Evolutionary conservation across 2,329 filamentous ascomycete genomes (phyloP), one percentile per base, ranked within the genome.

Genomic region (Lecanicillium sp.): DNA sequence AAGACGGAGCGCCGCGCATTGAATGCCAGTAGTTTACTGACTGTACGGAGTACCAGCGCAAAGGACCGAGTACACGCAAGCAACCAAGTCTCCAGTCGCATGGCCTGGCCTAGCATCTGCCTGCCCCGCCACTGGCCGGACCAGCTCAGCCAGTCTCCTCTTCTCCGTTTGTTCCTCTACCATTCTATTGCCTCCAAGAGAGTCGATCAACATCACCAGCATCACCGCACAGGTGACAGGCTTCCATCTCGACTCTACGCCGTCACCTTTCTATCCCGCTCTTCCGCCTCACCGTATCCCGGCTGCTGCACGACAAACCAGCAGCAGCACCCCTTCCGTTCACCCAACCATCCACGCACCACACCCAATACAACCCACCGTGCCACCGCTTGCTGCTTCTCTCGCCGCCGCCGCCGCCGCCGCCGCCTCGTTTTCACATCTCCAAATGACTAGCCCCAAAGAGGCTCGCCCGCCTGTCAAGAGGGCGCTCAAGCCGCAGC

Each of bases 401-500:
- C 14, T 20, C 24, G 19, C 38, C 32, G n/a, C 37, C 32, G 17
- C 32, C 32, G 32, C 32, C 32, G 17, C 19, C 29, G 29, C 19
- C 26, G 35, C 43, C 38, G 36, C 43, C 42, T 47, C 48, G 27
- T 44, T 36, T 42, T 37, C 32, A 33, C 33, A 44, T 23, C 41
- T 37, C 38, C 53, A 52, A 48, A 52, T 52, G 50, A 33, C 47
- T 46, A 47, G 43, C 42, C 38, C 42, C 38, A 40, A 50, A 32
- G n/a, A 45, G 33, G 37, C 32, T 39, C 44, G 43, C 20, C 48
- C 38, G 38, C 48, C 51, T 40, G 48, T 44, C 17, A 50, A 48
- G 48, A 52, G 35, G 47, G 33, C 38, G 37, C 48, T 50, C 20
- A 46, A 32, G 33, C 43, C 37, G 17, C 42, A 42, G 26, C 43